phyloP scores from a whole-genome alignment of 139 green algal species.

The Chlamydomonas sphaeroides region DNA sequence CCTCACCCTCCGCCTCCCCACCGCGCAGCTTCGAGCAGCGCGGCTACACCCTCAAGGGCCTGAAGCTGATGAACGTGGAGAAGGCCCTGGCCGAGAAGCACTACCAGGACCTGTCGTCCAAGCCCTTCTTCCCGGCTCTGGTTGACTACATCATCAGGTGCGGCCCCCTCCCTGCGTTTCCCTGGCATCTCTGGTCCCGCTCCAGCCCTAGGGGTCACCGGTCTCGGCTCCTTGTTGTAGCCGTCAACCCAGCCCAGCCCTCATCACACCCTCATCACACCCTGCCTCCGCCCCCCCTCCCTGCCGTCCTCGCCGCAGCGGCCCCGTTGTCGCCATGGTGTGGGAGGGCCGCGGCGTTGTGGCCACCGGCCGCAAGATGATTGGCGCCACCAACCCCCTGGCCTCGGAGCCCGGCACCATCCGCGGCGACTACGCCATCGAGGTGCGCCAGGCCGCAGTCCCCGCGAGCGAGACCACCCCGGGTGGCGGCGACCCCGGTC shows the following conservation, averaged over 20 bases:
- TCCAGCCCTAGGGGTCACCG: too few relatives aligned
- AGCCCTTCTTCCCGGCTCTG: slow-evolving; percentile 90
- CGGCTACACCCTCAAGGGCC: slow-evolving; percentile 83
- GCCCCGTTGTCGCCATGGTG: slow-evolving; percentile 91
- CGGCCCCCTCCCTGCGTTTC: too few relatives aligned
- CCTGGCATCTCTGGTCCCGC: too few relatives aligned
- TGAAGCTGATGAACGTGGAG: slow-evolving; percentile 89
- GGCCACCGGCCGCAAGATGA: slow-evolving; percentile 83
- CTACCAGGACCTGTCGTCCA: slow-evolving; percentile 88
- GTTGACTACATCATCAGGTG: slow-evolving; percentile 85
- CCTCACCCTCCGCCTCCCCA: not conserved
- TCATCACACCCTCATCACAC: not conserved
- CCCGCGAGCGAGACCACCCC: too few relatives aligned
- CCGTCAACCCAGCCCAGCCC: not conserved
- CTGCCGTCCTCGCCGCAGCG: slow-evolving; percentile 46
- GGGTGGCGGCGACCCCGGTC: not conserved
- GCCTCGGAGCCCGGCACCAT: slow-evolving; percentile 88
- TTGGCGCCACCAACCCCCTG: slow-evolving; percentile 91
- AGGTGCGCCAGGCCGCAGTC: slow-evolving; percentile 52
- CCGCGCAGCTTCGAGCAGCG: slow-evolving; percentile 70
- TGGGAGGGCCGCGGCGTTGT: slow-evolving; percentile 83
- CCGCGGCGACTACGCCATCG: slow-evolving; percentile 87
- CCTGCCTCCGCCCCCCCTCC: not conserved
- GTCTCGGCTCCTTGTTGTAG: not conserved
- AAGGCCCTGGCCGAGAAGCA: slow-evolving; percentile 86